Conservation (phyloP, 2,329 filamentous ascomycete species). For the Stemphylium beticola region DNA sequence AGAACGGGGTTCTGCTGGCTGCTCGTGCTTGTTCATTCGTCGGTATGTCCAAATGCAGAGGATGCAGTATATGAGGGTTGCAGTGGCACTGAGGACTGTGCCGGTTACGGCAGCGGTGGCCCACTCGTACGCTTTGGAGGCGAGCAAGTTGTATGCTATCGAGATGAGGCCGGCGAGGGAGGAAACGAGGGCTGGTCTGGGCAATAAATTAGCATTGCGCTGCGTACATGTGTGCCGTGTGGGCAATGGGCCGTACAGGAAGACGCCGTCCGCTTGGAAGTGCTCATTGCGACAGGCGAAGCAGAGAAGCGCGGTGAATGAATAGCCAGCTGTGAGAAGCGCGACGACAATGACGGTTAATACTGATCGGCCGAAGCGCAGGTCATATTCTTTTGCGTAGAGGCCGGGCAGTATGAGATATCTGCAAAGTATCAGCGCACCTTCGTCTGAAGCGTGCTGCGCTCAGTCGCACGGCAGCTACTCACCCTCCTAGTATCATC, state of each 20-base stretch:
- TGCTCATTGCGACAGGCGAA: slow-evolving; percentile 54
- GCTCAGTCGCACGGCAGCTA: slow-evolving; percentile 6
- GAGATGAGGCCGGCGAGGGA: slow-evolving; percentile 57
- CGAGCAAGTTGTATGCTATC: slow-evolving; percentile 56
- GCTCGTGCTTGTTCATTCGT: slow-evolving; percentile 44
- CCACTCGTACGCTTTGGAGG: slow-evolving; percentile 51
- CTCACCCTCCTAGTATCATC: slow-evolving; percentile 58
- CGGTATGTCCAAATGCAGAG: slow-evolving; percentile 54
- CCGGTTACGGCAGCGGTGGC: slow-evolving; percentile 52
- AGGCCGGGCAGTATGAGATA: slow-evolving; percentile 58
- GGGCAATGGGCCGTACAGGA: slow-evolving; percentile 45
- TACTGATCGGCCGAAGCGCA: slow-evolving; percentile 50
- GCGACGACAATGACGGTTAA: slow-evolving; percentile 56
- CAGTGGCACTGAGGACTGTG: slow-evolving; percentile 49
- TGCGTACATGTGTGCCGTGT: background rate
- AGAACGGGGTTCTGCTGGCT: slow-evolving; percentile 23
- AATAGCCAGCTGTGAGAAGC: slow-evolving; percentile 56
- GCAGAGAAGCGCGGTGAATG: slow-evolving; percentile 55
- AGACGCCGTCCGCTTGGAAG: slow-evolving; percentile 57
- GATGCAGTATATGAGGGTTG: slow-evolving; percentile 51
- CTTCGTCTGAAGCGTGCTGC: background rate
- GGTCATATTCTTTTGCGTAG: slow-evolving; percentile 49
- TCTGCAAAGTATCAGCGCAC: slow-evolving; percentile 38
- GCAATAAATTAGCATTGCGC: slow-evolving; percentile 18
- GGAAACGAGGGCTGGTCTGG: slow-evolving; percentile 51